phyloP scores from a whole-genome alignment of 1,284 basidiomycete genomes.

The Takashimella koratensis region DNA sequence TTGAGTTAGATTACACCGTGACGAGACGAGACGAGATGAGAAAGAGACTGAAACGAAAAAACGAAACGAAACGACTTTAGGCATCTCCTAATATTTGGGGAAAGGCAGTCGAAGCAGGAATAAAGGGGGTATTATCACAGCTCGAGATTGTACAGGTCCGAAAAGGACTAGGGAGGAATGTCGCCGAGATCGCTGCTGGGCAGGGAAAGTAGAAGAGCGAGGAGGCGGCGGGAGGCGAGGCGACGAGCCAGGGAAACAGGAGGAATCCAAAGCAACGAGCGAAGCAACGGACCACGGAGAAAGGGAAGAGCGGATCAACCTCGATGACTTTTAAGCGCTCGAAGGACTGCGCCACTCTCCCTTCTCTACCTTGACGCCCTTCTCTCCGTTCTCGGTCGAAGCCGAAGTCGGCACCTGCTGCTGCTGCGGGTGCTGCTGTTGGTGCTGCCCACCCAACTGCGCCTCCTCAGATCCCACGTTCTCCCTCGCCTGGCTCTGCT shows the following conservation, averaged over 20 bases:
- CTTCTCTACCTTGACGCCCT: neutral
- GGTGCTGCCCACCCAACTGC: neutral
- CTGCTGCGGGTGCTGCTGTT: neutral
- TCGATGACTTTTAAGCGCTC: neutral
- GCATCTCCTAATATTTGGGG: too few species aligned
- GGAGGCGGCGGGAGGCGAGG: too few species aligned
- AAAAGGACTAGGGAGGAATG: too few species aligned
- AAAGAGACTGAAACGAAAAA: neutral
- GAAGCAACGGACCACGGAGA: neutral
- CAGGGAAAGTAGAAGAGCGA: too few species aligned
- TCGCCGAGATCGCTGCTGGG: too few species aligned
- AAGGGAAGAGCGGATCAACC: too few species aligned
- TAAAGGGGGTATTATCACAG: too few species aligned
- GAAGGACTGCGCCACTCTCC: neutral
- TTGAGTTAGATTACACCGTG: too few species aligned
- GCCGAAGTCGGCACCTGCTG: too few species aligned
- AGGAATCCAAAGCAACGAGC: neutral
- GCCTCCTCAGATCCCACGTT: neutral
- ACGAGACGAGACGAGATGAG: neutral
- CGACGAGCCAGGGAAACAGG: neutral
- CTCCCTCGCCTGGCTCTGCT: neutral
- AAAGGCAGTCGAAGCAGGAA: too few species aligned
- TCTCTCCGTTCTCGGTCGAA: neutral
- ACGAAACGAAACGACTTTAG: neutral
- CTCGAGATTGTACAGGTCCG: too few species aligned